Evolutionary conservation across 2,329 filamentous ascomycete genomes (phyloP).

Genomic region (Cladosporium sp.): DNA sequence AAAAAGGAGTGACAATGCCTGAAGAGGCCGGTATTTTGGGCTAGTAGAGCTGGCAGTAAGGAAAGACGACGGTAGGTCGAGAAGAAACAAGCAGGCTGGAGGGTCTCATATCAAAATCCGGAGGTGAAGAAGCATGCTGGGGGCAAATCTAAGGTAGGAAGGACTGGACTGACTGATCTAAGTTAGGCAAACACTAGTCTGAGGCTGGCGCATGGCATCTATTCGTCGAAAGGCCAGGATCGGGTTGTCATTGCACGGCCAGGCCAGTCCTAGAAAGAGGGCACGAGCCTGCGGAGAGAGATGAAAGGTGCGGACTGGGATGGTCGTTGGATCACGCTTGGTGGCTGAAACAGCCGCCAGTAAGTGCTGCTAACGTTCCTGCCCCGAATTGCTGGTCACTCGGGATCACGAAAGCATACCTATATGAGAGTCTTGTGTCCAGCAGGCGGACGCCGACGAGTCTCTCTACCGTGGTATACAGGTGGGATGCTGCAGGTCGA

Average conservation of each 20-base stretch:
- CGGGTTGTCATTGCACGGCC: constrained; percentile 2
- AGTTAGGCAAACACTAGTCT: constrained; percentile 5
- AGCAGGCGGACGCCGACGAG: no score
- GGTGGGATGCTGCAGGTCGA: no score
- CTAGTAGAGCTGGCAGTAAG: not conserved
- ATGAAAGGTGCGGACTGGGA: constrained; percentile 7
- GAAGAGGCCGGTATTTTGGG: constrained; percentile 8
- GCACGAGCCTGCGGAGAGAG: constrained; percentile 12
- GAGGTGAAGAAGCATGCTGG: not conserved
- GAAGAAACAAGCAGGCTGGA: constrained; percentile 8
- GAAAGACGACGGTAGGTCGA: constrained; percentile 3
- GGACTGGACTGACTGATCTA: constrained; percentile 2
- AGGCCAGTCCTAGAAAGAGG: constrained; percentile 9
- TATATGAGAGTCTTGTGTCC: no score
- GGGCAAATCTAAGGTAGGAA: not conserved
- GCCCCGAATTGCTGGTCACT: not conserved
- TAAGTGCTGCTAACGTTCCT: not conserved
- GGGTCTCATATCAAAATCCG: constrained; percentile 10
- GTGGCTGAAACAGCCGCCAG: constrained; percentile 10
- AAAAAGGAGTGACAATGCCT: constrained; percentile 12
- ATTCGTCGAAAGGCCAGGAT: not conserved
- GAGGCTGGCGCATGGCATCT: constrained; percentile 3
- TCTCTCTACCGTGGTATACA: no score
- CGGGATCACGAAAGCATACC: no score
- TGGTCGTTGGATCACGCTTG: not conserved